Evolutionary conservation across 176 grass and related monocot species (phyloP).

Genomic region (Phoenix dactylifera): DNA sequence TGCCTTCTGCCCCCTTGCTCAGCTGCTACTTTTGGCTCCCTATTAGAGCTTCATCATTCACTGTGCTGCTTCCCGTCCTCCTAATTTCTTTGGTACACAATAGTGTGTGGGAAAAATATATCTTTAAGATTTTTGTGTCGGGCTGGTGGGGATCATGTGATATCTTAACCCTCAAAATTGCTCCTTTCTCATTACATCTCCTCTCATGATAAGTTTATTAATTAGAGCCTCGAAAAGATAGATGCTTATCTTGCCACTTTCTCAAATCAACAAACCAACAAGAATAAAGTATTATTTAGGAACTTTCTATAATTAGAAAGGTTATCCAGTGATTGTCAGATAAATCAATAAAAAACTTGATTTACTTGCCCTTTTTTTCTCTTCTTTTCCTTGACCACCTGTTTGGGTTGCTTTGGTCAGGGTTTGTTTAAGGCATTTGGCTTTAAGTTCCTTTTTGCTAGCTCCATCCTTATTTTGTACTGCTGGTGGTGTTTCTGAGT

Average conservation of each 20-base stretch:
- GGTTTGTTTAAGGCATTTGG: slow-evolving; percentile 21
- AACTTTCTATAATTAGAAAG: slow-evolving; percentile 1
- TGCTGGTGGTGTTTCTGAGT: too few relatives aligned
- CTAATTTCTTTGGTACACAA: too few relatives aligned
- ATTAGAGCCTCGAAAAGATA: too few relatives aligned
- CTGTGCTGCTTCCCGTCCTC: too few relatives aligned
- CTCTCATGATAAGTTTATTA: neutral
- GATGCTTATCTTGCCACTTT: too few relatives aligned
- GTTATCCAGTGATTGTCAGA: slow-evolving; percentile 3
- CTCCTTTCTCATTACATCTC: neutral
- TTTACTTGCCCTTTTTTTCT: slow-evolving; percentile 26
- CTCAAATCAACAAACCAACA: neutral
- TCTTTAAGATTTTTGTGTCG: slow-evolving; percentile 37
- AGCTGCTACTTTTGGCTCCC: too few relatives aligned
- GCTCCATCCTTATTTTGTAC: neutral
- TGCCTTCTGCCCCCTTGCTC: too few relatives aligned
- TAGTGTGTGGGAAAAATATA: slow-evolving; percentile 3
- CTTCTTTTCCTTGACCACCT: slow-evolving; percentile 7
- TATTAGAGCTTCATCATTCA: too few relatives aligned
- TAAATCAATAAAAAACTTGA: slow-evolving; percentile 7
- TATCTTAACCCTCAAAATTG: slow-evolving; percentile 3
- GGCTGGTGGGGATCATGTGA: slow-evolving; percentile 72
- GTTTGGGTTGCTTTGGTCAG: slow-evolving; percentile 1
- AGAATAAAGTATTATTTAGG: neutral
- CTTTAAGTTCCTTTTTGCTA: neutral